phyloP scores from a whole-genome alignment of 129 eudicot genomes.

The Saussurea involucrata region DNA sequence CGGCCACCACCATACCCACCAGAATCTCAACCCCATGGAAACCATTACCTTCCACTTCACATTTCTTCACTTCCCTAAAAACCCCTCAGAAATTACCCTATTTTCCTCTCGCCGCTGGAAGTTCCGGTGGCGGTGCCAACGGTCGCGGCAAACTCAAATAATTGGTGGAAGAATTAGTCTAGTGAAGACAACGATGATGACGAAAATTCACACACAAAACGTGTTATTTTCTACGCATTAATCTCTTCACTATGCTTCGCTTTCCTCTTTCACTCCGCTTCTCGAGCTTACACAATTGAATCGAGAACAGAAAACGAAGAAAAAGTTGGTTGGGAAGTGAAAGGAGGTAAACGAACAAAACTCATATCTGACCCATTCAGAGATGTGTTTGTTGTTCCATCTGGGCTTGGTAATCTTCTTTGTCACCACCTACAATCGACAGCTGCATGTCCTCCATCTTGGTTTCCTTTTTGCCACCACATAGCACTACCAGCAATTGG shows the following conservation, averaged over 20 bases:
- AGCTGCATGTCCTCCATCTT: too few species aligned
- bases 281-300: conserved; percentile 42
- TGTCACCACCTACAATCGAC: too few species aligned
- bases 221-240: neutral
- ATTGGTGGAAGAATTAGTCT: conserved; percentile 32
- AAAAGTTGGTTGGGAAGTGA: conserved; percentile 55
- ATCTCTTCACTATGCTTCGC: conserved; percentile 5
- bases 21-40: conserved; percentile 6
- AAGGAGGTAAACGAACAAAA: conserved; percentile 60
- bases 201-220: conserved; percentile 17
- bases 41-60: conserved; percentile 21
- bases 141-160: conserved; percentile 29
- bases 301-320: neutral
- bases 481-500: too few species aligned
- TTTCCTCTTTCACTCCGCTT: conserved; percentile 27
- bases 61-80: conserved; percentile 12
- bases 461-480: too few species aligned
- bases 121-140: conserved; percentile 17
- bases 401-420: conserved; percentile 37
- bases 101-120: neutral
- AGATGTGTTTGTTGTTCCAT: conserved; percentile 63
- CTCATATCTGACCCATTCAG: conserved; percentile 48
- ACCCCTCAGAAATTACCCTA: conserved; percentile 1
- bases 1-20: neutral
- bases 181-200: conserved; percentile 5